Evolutionary conservation across 2,329 filamentous ascomycete genomes (phyloP).

Genomic region (Fusarium euwallaceae): DNA sequence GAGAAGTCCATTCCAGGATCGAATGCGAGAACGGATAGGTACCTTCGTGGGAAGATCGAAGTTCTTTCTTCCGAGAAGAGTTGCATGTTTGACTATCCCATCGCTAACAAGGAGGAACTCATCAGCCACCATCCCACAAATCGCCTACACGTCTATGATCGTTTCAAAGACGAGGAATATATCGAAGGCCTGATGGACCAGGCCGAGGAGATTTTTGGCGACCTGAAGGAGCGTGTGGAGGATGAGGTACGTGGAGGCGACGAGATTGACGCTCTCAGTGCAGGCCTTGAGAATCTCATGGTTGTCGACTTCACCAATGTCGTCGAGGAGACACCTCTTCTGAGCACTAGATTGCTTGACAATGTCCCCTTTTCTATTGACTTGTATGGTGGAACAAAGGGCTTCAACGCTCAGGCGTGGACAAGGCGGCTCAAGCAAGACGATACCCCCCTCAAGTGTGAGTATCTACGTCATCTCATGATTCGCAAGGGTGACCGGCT

Average conservation of each 20-base stretch:
- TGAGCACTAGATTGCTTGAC: background rate
- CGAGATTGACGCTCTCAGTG: background rate
- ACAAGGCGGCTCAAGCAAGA: background rate
- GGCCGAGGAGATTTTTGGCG: background rate
- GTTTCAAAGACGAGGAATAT: background rate
- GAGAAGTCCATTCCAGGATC: background rate
- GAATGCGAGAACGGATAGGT: background rate
- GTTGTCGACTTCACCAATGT: background rate
- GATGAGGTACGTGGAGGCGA: background rate
- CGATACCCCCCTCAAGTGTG: slow-evolving; percentile 10
- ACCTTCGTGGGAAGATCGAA: slow-evolving; percentile 14
- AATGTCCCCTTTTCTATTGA: background rate
- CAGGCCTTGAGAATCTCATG: background rate
- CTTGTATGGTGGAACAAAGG: background rate
- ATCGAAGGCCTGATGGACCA: background rate
- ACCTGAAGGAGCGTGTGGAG: background rate
- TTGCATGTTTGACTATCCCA: slow-evolving; percentile 11
- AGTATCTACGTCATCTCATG: slow-evolving; percentile 22
- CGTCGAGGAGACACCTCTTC: background rate
- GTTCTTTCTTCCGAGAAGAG: slow-evolving; percentile 9
- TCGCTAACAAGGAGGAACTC: background rate
- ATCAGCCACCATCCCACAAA: slow-evolving; percentile 2
- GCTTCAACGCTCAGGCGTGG: background rate
- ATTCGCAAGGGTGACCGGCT: background rate
- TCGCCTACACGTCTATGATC: slow-evolving; percentile 21